Evolutionary conservation across 805 yeast genomes (phyloP), one percentile per base, ranked within the genome.

Genomic region (Blastobotrys attinorum): DNA sequence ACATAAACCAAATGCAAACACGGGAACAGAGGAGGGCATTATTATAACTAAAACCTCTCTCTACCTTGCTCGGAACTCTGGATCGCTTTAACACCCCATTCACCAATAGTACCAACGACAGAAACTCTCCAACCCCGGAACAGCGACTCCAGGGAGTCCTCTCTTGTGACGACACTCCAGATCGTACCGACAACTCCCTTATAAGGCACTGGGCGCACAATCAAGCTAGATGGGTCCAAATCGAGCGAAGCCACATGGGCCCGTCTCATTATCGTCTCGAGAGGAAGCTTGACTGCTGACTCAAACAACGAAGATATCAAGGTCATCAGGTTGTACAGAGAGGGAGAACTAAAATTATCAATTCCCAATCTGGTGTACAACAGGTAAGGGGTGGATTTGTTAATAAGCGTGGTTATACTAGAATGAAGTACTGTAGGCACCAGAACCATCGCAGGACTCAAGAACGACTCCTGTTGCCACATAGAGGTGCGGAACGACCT

Each of bases 111-210:
- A 48, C 90, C 86, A 46, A 87, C 61, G 8, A 84, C 69, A 22
- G 95, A 94, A 34, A 87, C 79, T 60, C 86, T 76, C 97, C 97
- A 90, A 31, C 97, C 98, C 52, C 90, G 75, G 71, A 85, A 89
- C 21, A 81, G 60, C 1, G 69, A 62, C 29, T 71, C 67, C 6
- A 69, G 61, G 31, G 74, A 64, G 23, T 59, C 70, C 32, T 63
- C 63, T 56, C 74, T 72, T 15, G 62, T 60, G 35, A 71, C 46
- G 4, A 75, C 61, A 46, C 70, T 69, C 66, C 75, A 76, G 22
- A 78, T 55, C 2, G 83, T 72, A 40, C 71, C 71, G 52, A 72
- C 66, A 48, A 77, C 61, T 2, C 86, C 83, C 20, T 62, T 59
- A 56, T 79, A 81, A 4, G 69, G 73, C 10, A 70, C 75, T 36